phyloP scores from a whole-genome alignment of 176 grass and related monocot species.

The Raddia distichophylla region DNA sequence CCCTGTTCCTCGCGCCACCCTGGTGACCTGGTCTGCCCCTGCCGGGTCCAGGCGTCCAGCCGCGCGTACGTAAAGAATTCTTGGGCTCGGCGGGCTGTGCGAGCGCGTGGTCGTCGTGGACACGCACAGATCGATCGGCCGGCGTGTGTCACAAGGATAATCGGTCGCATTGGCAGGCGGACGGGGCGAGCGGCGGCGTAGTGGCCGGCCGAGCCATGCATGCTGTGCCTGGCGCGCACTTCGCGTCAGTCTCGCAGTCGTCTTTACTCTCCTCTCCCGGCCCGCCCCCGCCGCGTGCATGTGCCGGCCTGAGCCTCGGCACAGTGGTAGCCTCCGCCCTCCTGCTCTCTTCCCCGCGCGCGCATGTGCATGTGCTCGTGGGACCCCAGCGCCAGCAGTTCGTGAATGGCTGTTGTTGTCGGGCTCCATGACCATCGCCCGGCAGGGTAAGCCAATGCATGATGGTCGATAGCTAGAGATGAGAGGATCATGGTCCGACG shows the following conservation, averaged over 20 bases:
- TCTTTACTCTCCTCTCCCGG: background rate
- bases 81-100: background rate
- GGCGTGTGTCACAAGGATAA: constrained; percentile 10
- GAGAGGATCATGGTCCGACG: no score
- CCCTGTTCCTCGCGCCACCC: constrained; percentile 32
- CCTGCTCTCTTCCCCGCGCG: background rate
- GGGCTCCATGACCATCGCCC: background rate
- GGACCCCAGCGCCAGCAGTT: background rate
- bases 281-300: background rate
- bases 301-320: constrained; percentile 20
- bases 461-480: no score
- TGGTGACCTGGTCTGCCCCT: constrained; percentile 9
- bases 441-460: background rate
- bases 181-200: background rate
- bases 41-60: constrained; percentile 19
- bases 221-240: background rate
- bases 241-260: background rate
- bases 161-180: no score
- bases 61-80: background rate
- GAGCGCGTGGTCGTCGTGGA: no score
- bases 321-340: background rate
- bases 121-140: background rate
- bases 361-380: background rate
- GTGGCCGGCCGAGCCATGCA: background rate
- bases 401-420: constrained; percentile 5